A percentile compares a stretch with the other conserved stretches of the same genome.
These are phyloP conservation scores for Pseudonitzschia delicatissima DNA, from an alignment of 108 stramenopile genomes.

Conservation along the genomic window DNA sequence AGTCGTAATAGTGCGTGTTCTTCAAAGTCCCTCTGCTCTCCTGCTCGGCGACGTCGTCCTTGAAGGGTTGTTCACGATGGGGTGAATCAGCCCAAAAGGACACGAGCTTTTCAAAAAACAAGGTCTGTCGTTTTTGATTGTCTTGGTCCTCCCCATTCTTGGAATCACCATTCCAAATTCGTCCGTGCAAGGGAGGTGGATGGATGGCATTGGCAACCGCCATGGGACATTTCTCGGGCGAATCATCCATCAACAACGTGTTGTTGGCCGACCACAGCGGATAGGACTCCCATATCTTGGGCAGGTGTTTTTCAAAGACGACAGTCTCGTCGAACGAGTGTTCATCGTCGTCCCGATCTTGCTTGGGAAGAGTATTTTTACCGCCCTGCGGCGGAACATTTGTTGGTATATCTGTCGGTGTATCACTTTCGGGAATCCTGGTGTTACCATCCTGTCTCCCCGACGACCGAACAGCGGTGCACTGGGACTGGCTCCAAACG, in stretches of 20 bases:
- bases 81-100: conserved; percentile 16
- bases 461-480: conserved; percentile 1
- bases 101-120: conserved; percentile 26
- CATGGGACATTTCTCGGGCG: conserved; percentile 66
- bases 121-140: conserved; percentile 17
- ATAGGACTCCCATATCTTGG: conserved; percentile 65
- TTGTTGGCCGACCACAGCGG: conserved; percentile 75
- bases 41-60: neutral
- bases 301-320: conserved; percentile 61
- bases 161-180: neutral
- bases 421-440: neutral
- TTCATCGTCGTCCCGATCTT: neutral
- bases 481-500: conserved; percentile 66
- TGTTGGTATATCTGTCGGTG: too few relatives aligned
- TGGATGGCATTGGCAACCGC: conserved; percentile 58
- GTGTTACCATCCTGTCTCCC: neutral
- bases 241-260: conserved; percentile 80
- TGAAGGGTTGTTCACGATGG: neutral
- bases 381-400: neutral
- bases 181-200: conserved; percentile 64
- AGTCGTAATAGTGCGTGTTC: neutral
- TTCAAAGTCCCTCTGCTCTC: conserved; percentile 2
- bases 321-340: conserved; percentile 19
- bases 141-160: conserved; percentile 17
- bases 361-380: neutral